Evolutionary conservation across 1,284 basidiomycete species (phyloP), one percentile per base, ranked within the genome.

Genomic region (Rhodotorula glutinis): DNA sequence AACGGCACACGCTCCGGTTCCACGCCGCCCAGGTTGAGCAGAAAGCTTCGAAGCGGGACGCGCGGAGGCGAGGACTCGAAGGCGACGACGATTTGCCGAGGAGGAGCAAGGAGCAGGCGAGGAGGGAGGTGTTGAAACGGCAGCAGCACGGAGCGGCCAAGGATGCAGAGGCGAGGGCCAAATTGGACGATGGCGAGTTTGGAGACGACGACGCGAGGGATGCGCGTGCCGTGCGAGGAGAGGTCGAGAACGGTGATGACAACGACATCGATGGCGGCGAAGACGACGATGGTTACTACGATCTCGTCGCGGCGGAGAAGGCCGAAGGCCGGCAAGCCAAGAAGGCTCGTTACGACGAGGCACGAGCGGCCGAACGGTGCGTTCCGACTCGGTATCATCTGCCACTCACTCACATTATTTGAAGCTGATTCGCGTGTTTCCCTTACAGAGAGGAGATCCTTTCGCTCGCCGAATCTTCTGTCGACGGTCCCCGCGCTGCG

Each of bases 81-180:
- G 90, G 90, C 30, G 93, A 97, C 78, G 92, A 95, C 75, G 94
- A 97, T 77, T 82, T 92, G 62, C 91, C 91, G 29, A 90, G 91
- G 41, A 60, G 74, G 41, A 82, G 87, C 69, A 78, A 79, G 60
- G 79, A 81, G 70, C 78, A 79, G 52, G 79, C 79, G 13, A 72
- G 82, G 53, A 78, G 82, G 60, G 81, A 79, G 53, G 82, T 81
- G 11, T 72, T 83, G 54, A 78, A 79, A 61, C 76, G 78, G 73
- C 80, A 81, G 73, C 77, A 78, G 57, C 76, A 79, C 23, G 74
- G 73, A 23, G 69, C 59, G 55, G 53, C 75, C 69, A 49, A 70
- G 59, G 49, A 75, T 59, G 49, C 57, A 43, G 63, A 56, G 19
- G 55, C 72, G 38, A 76, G 76, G 23, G 78, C 77, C 54, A 79